Evolutionary conservation across 2,329 filamentous ascomycete genomes (phyloP), one percentile per base, ranked within the genome.

Genomic region (Colletotrichum salicis): DNA sequence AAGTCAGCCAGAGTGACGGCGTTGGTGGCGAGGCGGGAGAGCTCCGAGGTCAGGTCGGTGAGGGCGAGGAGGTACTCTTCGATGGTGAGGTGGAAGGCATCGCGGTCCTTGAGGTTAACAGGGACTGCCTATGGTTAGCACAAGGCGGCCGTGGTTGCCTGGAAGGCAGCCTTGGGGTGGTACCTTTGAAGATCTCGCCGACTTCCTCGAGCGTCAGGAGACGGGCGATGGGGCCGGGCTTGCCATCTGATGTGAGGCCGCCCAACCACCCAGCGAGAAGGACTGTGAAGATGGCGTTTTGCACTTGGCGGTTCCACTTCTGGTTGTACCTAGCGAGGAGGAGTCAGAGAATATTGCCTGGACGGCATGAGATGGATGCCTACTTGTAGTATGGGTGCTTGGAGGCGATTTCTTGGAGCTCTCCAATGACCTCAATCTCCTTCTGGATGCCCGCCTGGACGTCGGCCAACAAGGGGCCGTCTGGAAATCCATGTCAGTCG

Each of bases 341-440:
- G 55, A 72, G 57, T 69, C n/a, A 76, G 29, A 58, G 27, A 7
- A 45, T 35, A 45, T 24, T 29, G 24, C 33, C n/a, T 41, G 24
- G 19, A 35, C 10, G 31, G 24, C 57, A 19, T 31, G 52, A 4
- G 22, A 35, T 61, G 19, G 33, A 54, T 8, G 65, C 83, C 58
- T 79, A 98, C 88, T 97, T 98, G 90, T 98, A 99, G 86, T 98
- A 99, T 0, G 96, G 96, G 78, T 97, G 92, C 80, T 93, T 88
- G 31, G 94, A 95, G 2, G 95, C 94, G 66, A 94, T 89, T 66
- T 87, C 83, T 73, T 90, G 89, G 56, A 99, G 89, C 75, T 92
- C 90, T 69, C 86, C 84, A 57, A 98, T 88, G 56, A 92, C 92
- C 59, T 90, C 85, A 67, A 93, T 88, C 80, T 97, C 91, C 45